These are phyloP conservation scores for Acanthamoeba royreba DNA, from an alignment of 208 protist species.

Conservation along the genomic window DNA sequence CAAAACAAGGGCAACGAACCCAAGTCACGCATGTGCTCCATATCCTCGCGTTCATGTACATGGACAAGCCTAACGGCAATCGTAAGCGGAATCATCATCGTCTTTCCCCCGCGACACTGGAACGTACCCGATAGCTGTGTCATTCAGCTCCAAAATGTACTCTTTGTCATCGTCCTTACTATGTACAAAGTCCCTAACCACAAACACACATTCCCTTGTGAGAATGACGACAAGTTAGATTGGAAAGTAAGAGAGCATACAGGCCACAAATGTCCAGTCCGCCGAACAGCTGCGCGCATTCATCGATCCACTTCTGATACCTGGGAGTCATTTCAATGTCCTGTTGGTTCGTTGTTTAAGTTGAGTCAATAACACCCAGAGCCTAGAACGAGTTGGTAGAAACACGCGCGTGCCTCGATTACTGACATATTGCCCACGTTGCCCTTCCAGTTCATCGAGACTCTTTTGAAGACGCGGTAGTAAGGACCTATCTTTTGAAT, in stretches of 20 bases:
- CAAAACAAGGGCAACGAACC: neutral
- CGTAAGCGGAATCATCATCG: neutral
- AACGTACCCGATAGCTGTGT: conserved; percentile 18
- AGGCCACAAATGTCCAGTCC: conserved; percentile 45
- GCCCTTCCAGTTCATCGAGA: conserved; percentile 66
- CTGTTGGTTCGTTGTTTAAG: neutral
- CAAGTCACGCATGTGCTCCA: conserved; percentile 18
- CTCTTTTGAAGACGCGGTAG: conserved; percentile 57
- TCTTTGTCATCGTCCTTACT: neutral
- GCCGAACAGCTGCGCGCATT: conserved; percentile 12
- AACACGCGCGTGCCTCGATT: neutral
- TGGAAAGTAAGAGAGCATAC: neutral
- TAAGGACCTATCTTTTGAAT: conserved; percentile 64
- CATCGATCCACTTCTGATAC: conserved; percentile 15
- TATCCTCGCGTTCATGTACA: conserved; percentile 32
- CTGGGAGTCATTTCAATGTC: conserved; percentile 10
- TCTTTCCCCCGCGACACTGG: too few relatives aligned
- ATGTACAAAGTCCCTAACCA: conserved; percentile 19
- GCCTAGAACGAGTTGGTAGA: neutral
- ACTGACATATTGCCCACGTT: conserved; percentile 54
- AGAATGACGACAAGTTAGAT: neutral
- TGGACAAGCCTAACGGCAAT: neutral
- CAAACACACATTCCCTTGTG: neutral
- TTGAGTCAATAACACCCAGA: neutral
- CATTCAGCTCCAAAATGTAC: conserved; percentile 54